Evolutionary conservation across 2,329 filamentous ascomycete species (phyloP), one percentile per base, ranked within the genome.

Genomic region (Fusarium protoensiforme): DNA sequence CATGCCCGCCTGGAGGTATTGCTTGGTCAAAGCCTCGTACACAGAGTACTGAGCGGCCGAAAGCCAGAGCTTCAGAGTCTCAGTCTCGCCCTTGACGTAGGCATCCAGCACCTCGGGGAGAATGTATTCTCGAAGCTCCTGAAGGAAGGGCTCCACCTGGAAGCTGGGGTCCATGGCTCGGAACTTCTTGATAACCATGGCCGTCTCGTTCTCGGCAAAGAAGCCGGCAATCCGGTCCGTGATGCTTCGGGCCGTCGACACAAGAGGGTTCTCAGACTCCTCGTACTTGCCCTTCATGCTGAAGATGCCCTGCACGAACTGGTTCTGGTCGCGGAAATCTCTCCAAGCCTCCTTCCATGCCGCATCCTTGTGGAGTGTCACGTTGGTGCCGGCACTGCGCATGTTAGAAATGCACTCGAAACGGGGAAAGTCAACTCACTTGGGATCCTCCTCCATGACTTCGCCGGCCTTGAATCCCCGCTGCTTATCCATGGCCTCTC

Each of bases 291-390:
- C 91, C 84, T 96, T 95, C 84, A 98, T 90, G 80, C 88, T 91
- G 84, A 98, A 98, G 70, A 98, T 85, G 66, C 93, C 92, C 84
- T 98, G 96, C 81, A 98, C 94, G 67, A 98, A 84, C 77, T 93
- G 94, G 84, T 92, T 98, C 74, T 91, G 91, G 82, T 99, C 96
- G 72, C 93, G 92, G 89, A 98, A 99, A 60, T 96, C 93, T 78
- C 92, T 91, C 96, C 96, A 99, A n/a, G 95, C 94, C 83, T 98
- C 96, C 85, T 98, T 98, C 94, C 96, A 98, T 24, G 93, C 94
- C 16, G 96, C 92, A 77, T 99, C 96, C 84, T 99, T 99, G 88
- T 99, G 96, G 1, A 99, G 82, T 1, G 96, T 98, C 57, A 99
- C 87, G 80, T 97, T 97, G 65, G 95, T 98, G 68, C 96, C 96